Conservation (phyloP, 345 rosid genomes). For the Gynandropsis gynandra region DNA sequence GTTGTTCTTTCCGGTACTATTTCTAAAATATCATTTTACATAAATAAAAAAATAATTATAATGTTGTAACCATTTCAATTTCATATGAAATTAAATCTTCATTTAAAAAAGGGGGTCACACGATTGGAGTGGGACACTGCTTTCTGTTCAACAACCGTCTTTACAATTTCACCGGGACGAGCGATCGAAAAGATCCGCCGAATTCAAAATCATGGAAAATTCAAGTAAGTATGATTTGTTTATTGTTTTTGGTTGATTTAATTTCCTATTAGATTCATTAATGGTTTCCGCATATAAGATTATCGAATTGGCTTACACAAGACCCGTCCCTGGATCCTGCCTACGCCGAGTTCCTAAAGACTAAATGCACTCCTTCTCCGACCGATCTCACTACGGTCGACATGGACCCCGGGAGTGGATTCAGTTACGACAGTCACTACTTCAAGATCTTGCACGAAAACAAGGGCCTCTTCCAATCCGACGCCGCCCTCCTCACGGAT, state of each 20-base stretch:
- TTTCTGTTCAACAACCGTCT: slow-evolving; percentile 42
- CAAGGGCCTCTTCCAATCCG: slow-evolving; percentile 54
- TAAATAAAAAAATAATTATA: too few relatives aligned
- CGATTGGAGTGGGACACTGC: slow-evolving; percentile 52
- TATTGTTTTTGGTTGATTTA: too few relatives aligned
- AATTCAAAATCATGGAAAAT: too few relatives aligned
- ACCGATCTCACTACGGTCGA: slow-evolving; percentile 28
- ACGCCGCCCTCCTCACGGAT: slow-evolving; percentile 47
- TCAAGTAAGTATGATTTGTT: too few relatives aligned
- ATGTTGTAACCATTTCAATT: too few relatives aligned
- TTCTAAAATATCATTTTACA: too few relatives aligned
- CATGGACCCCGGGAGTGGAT: slow-evolving; percentile 51
- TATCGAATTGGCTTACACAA: too few relatives aligned
- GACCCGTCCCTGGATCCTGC: slow-evolving; percentile 46
- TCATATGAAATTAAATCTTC: too few relatives aligned
- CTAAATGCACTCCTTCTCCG: slow-evolving; percentile 40
- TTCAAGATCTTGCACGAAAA: slow-evolving; percentile 30
- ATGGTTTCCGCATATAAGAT: too few relatives aligned
- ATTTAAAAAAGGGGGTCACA: slow-evolving; percentile 55
- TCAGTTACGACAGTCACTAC: slow-evolving; percentile 41
- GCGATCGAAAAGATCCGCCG: too few relatives aligned
- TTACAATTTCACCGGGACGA: slow-evolving; percentile 63
- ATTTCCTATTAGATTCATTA: too few relatives aligned
- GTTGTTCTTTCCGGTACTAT: slow-evolving; percentile 68
- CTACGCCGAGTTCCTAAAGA: slow-evolving; percentile 35